Base-by-base conservation (phyloP, 805 yeast genomes). In the Teunomyces stri region DNA sequence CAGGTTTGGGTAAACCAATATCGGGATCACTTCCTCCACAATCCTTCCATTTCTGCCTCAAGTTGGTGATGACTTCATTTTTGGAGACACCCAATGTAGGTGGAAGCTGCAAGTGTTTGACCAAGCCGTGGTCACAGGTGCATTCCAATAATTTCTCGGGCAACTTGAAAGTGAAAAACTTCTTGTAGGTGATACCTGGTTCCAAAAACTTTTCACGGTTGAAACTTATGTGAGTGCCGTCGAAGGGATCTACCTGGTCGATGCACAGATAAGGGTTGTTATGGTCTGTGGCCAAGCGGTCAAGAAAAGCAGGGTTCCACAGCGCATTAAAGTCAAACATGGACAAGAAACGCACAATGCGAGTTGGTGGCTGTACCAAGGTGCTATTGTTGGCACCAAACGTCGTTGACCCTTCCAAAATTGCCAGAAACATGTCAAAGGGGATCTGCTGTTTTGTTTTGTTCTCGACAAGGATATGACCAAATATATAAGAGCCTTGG, bases 271-370 rank as follows among this genome's bases (percentile, higher is more conserved):
- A 57, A 1, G 74, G 74, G 49, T 64, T 50, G 37, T 58, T 49
- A 50, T 66, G 51, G 35, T 70, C 74, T 1, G 64, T 55, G 13
- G 58, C 44, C 35, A 70, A 58, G 21, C 74, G 48, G 52, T 67
- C 68, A 12, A 70, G 50, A 39, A 47, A 53, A 0, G 64, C 69
- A 50, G 63, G 69, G 49, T 63, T 68, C 74, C 74, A 71, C 13
- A 70, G 66, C 1, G 75, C 76, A 41, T 64, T 65, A 51, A 69
- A 70, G 47, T 71, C 76, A 53, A 66, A 69, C 76, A 71, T 70
- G 41, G 62, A 66, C 41, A 71, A 53, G 47, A 68, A 68, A 43
- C 63, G 59, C 12, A 50, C 50, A 13, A 69, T 48, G 21, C 55
- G 55, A 6, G 60, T 44, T 9, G 58, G 62, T 6, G 47, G 51